Conservation (phyloP, 495 filamentous ascomycete species). For the Hypoxylon fuscum region DNA sequence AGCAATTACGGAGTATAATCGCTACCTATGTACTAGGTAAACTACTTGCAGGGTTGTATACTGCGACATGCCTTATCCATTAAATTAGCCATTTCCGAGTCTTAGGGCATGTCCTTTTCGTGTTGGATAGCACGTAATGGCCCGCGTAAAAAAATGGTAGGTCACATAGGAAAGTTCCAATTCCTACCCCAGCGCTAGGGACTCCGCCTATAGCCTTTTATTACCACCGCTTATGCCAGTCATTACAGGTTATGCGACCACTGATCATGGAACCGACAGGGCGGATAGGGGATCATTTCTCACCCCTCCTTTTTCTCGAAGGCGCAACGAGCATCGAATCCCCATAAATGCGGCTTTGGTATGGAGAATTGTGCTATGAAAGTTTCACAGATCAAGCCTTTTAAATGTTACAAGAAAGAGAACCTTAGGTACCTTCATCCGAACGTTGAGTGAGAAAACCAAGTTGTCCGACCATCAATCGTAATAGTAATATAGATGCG, state of each 20-base stretch:
- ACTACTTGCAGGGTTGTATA: conserved; percentile 9
- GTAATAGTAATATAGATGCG: neutral
- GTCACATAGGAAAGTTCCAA: conserved; percentile 18
- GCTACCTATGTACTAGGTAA: neutral
- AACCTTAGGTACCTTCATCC: no score
- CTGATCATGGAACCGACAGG: conserved; percentile 20
- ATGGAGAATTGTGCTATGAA: neutral
- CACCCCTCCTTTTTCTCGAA: no score
- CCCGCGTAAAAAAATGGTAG: neutral
- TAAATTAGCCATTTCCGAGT: conserved; percentile 10
- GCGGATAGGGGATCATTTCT: conserved; percentile 26
- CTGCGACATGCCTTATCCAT: neutral
- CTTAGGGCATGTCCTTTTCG: neutral
- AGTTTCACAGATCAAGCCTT: neutral
- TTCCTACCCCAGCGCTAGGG: conserved; percentile 10
- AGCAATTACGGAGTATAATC: no score
- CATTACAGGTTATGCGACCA: neutral
- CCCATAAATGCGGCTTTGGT: neutral
- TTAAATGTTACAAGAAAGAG: no score
- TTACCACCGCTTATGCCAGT: conserved; percentile 13
- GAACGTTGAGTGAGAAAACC: neutral
- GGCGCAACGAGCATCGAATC: no score
- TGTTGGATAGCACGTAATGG: neutral
- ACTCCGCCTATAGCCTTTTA: conserved; percentile 4
- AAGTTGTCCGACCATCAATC: neutral